phyloP scores from a whole-genome alignment of 202 grass and related monocot genomes.

The Eragrostis tef region DNA sequence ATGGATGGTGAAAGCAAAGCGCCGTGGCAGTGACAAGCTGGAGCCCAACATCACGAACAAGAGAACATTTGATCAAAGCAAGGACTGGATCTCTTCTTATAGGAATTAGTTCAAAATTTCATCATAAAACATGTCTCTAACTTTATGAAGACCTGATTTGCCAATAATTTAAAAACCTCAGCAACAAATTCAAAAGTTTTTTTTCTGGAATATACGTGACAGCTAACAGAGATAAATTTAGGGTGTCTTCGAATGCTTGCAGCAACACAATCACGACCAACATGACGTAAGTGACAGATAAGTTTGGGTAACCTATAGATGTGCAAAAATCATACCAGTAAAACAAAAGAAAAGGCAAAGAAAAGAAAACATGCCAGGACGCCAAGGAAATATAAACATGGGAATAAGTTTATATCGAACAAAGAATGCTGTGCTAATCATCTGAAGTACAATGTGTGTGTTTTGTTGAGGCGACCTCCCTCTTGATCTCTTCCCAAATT shows the following conservation, averaged over 20 bases:
- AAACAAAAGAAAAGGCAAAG: background rate
- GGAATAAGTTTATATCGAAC: background rate
- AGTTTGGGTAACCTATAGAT: background rate
- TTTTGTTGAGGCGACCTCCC: conserved; percentile 34
- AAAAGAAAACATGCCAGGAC: background rate
- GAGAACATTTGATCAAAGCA: too few relatives aligned
- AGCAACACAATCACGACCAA: background rate
- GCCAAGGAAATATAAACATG: background rate
- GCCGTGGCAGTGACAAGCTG: too few relatives aligned
- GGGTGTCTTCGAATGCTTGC: background rate
- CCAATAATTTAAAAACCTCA: background rate
- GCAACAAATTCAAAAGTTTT: background rate
- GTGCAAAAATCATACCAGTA: background rate
- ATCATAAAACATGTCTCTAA: background rate
- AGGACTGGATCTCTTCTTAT: background rate
- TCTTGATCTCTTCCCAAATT: conserved; percentile 63
- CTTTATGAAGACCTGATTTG: background rate
- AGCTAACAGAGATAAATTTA: background rate
- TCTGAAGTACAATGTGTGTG: conserved; percentile 25
- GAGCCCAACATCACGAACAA: too few relatives aligned
- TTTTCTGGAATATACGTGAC: too few relatives aligned
- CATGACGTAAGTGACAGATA: background rate
- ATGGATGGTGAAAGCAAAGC: too few relatives aligned
- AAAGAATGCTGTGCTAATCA: conserved; percentile 24
- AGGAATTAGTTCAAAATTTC: background rate